Evolutionary conservation across 495 filamentous ascomycete genomes (phyloP).

Genomic region (Xylaria palmicola): DNA sequence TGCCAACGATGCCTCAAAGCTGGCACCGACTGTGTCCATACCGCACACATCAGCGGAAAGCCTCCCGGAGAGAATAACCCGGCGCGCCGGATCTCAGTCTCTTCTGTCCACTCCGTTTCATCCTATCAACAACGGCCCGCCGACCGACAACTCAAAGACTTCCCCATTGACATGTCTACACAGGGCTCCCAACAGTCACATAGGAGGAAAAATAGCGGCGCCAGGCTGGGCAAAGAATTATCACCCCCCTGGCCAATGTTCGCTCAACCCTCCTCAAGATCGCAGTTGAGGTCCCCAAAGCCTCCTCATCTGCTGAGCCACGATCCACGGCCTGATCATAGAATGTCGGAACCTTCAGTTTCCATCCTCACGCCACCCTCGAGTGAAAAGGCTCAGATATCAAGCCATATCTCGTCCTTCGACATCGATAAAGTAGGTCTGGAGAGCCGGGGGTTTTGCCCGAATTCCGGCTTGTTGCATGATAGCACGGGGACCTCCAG

Average conservation of each 20-base stretch:
- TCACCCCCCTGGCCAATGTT: not conserved
- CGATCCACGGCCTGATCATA: no score
- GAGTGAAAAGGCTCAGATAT: not conserved
- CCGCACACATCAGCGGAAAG: not conserved
- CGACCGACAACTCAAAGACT: constrained; percentile 3
- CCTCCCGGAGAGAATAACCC: not conserved
- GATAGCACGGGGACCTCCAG: not conserved
- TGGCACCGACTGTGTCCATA: not conserved
- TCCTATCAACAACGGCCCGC: constrained; percentile 1
- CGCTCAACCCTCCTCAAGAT: no score
- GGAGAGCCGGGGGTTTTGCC: not conserved
- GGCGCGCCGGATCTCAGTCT: not conserved
- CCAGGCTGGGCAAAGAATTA: not conserved
- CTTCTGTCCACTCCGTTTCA: constrained; percentile 1
- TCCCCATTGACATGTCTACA: constrained; percentile 1
- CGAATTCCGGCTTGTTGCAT: not conserved
- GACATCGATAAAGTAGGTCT: not conserved
- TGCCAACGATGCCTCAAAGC: not conserved
- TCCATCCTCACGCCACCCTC: not conserved
- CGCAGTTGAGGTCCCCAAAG: no score
- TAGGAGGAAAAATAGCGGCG: not conserved
- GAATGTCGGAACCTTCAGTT: no score
- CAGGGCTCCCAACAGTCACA: not conserved
- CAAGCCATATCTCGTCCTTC: not conserved
- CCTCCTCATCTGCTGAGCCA: no score